These are phyloP conservation scores for Nitzschia inconspicua DNA, from an alignment of 108 stramenopile genomes.

Conservation along the genomic window DNA sequence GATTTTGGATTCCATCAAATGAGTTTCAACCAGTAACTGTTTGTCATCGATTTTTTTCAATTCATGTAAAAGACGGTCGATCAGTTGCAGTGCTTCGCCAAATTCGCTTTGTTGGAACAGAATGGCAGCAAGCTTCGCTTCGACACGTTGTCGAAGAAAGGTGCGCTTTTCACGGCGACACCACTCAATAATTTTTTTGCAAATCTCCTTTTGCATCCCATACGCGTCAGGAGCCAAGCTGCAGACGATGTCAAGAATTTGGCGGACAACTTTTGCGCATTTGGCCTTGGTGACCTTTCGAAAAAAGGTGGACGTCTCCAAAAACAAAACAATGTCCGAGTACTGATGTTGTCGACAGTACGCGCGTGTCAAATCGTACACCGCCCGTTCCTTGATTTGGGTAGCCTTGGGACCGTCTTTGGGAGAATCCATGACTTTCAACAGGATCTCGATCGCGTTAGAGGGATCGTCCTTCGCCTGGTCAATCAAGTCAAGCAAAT, in stretches of 20 bases:
- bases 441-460: slow-evolving; percentile 46
- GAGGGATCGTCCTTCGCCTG: slow-evolving; percentile 36
- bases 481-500: slow-evolving; percentile 44
- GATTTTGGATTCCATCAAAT: slow-evolving; percentile 91
- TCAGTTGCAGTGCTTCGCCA: slow-evolving; percentile 79
- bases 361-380: slow-evolving; percentile 87
- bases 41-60: slow-evolving; percentile 99
- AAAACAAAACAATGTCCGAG: slow-evolving; percentile 79
- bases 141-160: slow-evolving; percentile 97
- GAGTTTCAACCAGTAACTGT: slow-evolving; percentile 95
- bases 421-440: slow-evolving; percentile 54
- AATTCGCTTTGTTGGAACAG: slow-evolving; percentile 79
- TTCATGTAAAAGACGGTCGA: slow-evolving; percentile 88
- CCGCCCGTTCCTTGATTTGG: slow-evolving; percentile 86
- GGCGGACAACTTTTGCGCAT: slow-evolving; percentile 96
- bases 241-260: slow-evolving; percentile 94
- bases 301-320: slow-evolving; percentile 82
- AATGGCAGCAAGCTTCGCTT: slow-evolving; percentile 90
- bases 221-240: slow-evolving; percentile 76
- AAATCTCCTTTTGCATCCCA: slow-evolving; percentile 86
- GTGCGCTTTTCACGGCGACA: slow-evolving; percentile 89
- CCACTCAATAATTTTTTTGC: slow-evolving; percentile 88
- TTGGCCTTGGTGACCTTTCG: slow-evolving; percentile 93
- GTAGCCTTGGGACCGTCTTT: slow-evolving; percentile 70
- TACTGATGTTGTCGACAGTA: slow-evolving; percentile 71